phyloP scores from a whole-genome alignment of 2,329 filamentous ascomycete species.

The Botrytis sinoallii region DNA sequence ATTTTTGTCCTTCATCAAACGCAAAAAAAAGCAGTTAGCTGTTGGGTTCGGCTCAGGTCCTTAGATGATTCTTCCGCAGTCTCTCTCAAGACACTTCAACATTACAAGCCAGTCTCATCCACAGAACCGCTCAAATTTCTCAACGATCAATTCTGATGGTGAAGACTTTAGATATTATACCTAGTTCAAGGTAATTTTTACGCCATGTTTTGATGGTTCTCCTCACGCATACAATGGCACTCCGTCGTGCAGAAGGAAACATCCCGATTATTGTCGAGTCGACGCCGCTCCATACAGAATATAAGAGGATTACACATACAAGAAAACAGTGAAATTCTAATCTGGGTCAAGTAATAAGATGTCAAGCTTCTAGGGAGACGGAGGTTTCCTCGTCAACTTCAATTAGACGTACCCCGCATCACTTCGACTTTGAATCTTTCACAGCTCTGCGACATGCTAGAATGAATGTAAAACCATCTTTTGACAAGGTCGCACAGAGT shows the following conservation, averaged over 20 bases:
- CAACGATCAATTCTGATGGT: background rate
- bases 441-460: background rate
- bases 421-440: background rate
- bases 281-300: background rate
- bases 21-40: background rate
- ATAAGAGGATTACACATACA: background rate
- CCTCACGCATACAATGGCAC: background rate
- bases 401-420: background rate
- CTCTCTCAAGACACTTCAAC: background rate
- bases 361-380: background rate
- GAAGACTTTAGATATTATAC: fast-evolving
- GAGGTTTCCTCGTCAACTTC: background rate
- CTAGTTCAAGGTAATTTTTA: too few species aligned
- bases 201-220: background rate
- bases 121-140: background rate
- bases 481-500: fast-evolving
- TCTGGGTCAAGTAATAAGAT: background rate
- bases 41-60: background rate
- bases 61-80: background rate
- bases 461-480: background rate
- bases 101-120: background rate
- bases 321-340: fast-evolving
- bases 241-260: too few species aligned
- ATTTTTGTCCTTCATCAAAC: too few species aligned
- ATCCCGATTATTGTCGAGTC: background rate